phyloP scores from a whole-genome alignment of 2,329 filamentous ascomycete genomes.

The Endocalyx cinctus region DNA sequence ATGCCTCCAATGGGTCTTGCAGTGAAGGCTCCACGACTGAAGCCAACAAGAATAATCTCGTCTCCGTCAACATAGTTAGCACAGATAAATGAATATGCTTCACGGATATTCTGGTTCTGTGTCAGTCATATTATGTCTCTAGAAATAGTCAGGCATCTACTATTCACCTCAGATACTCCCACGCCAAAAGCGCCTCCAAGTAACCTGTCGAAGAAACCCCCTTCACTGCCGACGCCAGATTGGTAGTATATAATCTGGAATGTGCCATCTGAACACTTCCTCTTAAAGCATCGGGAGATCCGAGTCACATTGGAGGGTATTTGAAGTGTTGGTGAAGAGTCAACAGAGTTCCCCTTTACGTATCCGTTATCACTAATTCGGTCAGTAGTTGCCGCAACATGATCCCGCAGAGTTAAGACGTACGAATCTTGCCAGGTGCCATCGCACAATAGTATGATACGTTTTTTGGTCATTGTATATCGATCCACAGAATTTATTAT shows the following conservation, averaged over 20 bases:
- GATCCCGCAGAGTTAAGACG: too few relatives aligned
- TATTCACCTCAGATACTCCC: slow-evolving; percentile 47
- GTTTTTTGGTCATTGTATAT: not conserved
- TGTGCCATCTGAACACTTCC: slow-evolving; percentile 44
- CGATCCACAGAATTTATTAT: too few relatives aligned
- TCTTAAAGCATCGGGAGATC: slow-evolving; percentile 53
- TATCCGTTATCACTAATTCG: slow-evolving; percentile 39
- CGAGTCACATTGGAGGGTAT: slow-evolving; percentile 58
- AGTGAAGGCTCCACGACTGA: slow-evolving; percentile 56
- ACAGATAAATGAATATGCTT: slow-evolving; percentile 59
- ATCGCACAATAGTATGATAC: slow-evolving; percentile 40
- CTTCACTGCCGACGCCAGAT: slow-evolving; percentile 54
- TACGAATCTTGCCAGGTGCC: slow-evolving; percentile 50
- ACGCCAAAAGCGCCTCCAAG: slow-evolving; percentile 52
- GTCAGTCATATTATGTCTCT: slow-evolving; percentile 10
- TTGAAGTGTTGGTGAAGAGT: slow-evolving; percentile 38
- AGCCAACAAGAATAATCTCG: slow-evolving; percentile 52
- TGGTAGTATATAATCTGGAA: slow-evolving; percentile 59
- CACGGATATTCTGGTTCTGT: slow-evolving; percentile 47
- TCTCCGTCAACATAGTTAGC: slow-evolving; percentile 57
- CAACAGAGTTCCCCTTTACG: slow-evolving; percentile 32
- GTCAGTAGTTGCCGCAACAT: too few relatives aligned
- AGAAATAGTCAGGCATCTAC: not conserved
- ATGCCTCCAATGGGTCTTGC: slow-evolving; percentile 52
- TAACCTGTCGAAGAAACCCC: slow-evolving; percentile 43